Conservation (phyloP, 2,329 filamentous ascomycete genomes). For the Trichoderma lentiforme region DNA sequence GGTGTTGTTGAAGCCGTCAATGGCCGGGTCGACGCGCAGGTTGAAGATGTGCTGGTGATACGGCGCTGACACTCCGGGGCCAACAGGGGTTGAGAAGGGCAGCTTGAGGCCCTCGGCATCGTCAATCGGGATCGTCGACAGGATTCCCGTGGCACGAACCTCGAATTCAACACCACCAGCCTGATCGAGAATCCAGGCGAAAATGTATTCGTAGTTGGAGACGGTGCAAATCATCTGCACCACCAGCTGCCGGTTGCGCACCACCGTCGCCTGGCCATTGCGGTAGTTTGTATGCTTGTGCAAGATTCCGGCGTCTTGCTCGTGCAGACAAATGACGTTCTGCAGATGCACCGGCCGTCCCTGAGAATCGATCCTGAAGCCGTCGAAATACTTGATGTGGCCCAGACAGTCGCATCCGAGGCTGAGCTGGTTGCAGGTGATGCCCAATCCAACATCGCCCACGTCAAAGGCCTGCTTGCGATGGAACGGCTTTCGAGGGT, state of each 20-base stretch:
- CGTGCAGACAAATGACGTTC: conserved; percentile 65
- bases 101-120: conserved; percentile 43
- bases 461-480: conserved; percentile 72
- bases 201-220: conserved; percentile 66
- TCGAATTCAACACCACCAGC: conserved; percentile 60
- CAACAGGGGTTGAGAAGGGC: conserved; percentile 60
- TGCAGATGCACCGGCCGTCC: conserved; percentile 52
- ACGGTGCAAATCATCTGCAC: conserved; percentile 68
- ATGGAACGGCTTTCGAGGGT: conserved; percentile 62
- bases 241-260: conserved; percentile 59
- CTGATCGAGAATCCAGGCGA: conserved; percentile 56
- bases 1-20: conserved; percentile 47
- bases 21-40: conserved; percentile 61
- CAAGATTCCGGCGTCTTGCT: conserved; percentile 67
- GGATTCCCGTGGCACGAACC: conserved; percentile 62
- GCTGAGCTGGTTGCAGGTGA: conserved; percentile 63
- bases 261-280: conserved; percentile 58
- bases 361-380: conserved; percentile 48
- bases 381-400: conserved; percentile 62
- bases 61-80: conserved; percentile 61
- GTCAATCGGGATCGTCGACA: conserved; percentile 59
- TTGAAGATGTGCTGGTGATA: conserved; percentile 71
- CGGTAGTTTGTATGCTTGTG: conserved; percentile 71
- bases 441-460: conserved; percentile 65
- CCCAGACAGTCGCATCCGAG: conserved; percentile 70